Evolutionary conservation across 805 yeast species (phyloP).

Genomic region (Yamadazyma akitaensis): DNA sequence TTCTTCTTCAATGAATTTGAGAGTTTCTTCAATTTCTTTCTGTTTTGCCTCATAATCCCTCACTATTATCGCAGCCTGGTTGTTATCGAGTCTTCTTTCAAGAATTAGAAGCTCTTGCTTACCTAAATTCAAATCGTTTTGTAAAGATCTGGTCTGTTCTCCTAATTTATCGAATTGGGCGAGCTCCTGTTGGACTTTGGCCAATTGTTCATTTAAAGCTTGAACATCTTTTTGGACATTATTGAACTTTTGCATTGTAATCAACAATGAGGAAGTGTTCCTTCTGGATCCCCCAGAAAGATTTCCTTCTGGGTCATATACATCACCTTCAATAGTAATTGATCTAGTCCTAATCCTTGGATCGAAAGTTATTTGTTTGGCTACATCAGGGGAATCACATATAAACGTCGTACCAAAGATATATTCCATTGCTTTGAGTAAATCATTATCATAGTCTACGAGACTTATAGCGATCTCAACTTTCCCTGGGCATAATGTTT

Average conservation of each 20-base stretch:
- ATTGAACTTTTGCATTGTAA: constrained; percentile 66
- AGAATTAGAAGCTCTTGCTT: constrained; percentile 58
- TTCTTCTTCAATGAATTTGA: constrained; percentile 34
- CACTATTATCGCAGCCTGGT: constrained; percentile 55
- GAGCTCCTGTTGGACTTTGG: constrained; percentile 38
- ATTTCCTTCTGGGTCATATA: constrained; percentile 94
- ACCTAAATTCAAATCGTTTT: constrained; percentile 54
- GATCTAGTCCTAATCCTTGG: constrained; percentile 76
- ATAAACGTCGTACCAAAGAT: constrained; percentile 89
- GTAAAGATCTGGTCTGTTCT: constrained; percentile 50
- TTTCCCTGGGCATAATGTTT: constrained; percentile 71
- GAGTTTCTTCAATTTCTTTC: constrained; percentile 44
- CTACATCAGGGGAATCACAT: constrained; percentile 84
- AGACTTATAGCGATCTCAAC: constrained; percentile 88
- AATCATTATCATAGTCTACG: constrained; percentile 68
- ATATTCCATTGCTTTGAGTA: constrained; percentile 79
- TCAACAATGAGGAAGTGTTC: constrained; percentile 53
- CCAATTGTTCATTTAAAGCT: constrained; percentile 42
- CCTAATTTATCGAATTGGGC: constrained; percentile 41
- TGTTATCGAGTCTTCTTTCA: constrained; percentile 51
- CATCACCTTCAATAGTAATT: constrained; percentile 89
- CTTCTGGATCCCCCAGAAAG: constrained; percentile 91
- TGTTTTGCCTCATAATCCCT: constrained; percentile 45
- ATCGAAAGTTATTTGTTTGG: constrained; percentile 83
- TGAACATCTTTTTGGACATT: constrained; percentile 36